Base-by-base conservation (phyloP, 805 yeast species). In the Wickerhamomyces bovis region DNA sequence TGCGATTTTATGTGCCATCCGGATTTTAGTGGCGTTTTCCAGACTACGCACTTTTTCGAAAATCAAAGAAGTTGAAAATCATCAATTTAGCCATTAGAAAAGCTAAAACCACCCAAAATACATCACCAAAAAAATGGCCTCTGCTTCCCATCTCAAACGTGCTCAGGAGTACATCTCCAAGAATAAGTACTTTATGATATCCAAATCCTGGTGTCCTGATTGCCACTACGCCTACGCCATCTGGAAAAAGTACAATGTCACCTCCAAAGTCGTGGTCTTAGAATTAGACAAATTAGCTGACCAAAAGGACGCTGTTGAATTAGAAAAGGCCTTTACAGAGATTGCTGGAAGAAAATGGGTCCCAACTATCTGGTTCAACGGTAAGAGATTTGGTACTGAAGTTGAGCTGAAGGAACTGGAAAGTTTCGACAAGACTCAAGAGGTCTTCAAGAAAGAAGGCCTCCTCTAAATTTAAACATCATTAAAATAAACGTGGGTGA, bases 201-300 rank as follows among this genome's bases (percentile, higher is more conserved):
- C 85, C 38, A 85, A 84, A 54, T 72, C 83, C 18, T 84, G 89
- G 89, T 85, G 94, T 63, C 86, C 88, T 3, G 90, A 85, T 56
- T 84, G 90, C 55, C 79, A 76, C 43, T 85, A 82, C 60, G 77
- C 85, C 4, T 71, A 76, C 49, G 65, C 66, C 23, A 63, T 83
- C 20, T 82, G 80, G 73, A 70, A 73, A 43, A 73, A 76, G 44
- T 77, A 71, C 55, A 70, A 73, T 9, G 80, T 82, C 9, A 55
- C 56, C 11, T 69, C 72, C 41, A 76, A 80, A 54, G 67, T 81
- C 13, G 64, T 69, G 44, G 57, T 78, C n/a, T 69, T 85, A 26
- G 90, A 85, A 60, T 66, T 83, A 31, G 88, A 82, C 61, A 75
- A 76, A 52, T 58, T 75, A 52, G 50, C 51, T 15, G 70, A 71